Evolutionary conservation across 164 flowering plant genomes (phyloP), one percentile per base, ranked within the genome.

Genomic region (Magnolia kwangsiensis): DNA sequence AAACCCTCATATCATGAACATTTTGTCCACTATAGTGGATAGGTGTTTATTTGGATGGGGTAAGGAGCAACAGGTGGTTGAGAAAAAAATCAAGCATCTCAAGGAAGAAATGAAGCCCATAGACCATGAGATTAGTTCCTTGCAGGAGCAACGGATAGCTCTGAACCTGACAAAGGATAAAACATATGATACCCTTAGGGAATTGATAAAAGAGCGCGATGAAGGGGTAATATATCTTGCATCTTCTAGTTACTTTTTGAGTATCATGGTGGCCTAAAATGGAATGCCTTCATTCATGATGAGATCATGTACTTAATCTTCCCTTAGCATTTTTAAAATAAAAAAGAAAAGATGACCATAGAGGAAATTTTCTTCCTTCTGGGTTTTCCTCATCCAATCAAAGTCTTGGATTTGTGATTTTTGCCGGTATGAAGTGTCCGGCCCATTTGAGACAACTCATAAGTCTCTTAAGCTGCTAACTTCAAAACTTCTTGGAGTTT

Each of bases 31-130:
- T 84, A 81, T 83, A 96, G 99, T 84, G 86, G 67, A 91, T 93
- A 66, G 94, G 93, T 74, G 91, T 80, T 75, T 87, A 84, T 75
- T 74, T 87, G 77, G 89, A 86, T 79, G 89, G 89, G 81, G 96
- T 76, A 94, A 94, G 81, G 97, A 92, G 50, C 82, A 86, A 63
- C 88, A 87, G 69, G 85, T 77, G 1, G 65, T 90, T 64, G 74
- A 75, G 82, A 78, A 78, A 24, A 91, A 87, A 80, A 82, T 86
- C 63, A 89, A 84, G 80, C 83, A 69, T n/a, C 85, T 91, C 65
- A 87, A 86, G 65, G 92, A 87, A 2, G 88, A 86, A 75, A 51
- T 86, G 81, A 81, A 81, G 75, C 86, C 79, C 24, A 63, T 89
- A 51, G 89, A 90, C 51, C 63, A 69, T 61, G 91, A 89, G 16